These are phyloP conservation scores for Leptographium wingfieldii DNA, from an alignment of 2,329 filamentous ascomycete genomes.

Conservation along the genomic window DNA sequence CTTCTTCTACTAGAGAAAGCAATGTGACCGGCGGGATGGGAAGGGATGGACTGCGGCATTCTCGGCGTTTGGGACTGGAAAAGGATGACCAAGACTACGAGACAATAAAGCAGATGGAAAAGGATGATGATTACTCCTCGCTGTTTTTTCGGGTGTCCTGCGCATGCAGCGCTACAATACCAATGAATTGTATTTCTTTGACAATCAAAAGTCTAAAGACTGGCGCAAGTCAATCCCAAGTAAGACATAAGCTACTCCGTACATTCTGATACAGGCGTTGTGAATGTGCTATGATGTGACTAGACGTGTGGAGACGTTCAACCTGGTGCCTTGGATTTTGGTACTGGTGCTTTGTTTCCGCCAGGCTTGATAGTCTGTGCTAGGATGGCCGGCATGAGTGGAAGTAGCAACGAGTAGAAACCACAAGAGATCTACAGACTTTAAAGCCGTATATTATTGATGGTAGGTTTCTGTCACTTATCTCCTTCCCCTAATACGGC, in stretches of 20 bases:
- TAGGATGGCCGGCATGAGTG: too few species aligned
- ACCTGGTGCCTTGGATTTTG: too few species aligned
- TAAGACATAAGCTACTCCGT: not conserved
- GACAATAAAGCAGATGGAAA: slow-evolving; percentile 4
- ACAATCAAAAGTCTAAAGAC: not conserved
- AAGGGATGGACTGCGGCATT: slow-evolving; percentile 1
- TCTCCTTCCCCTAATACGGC: too few species aligned
- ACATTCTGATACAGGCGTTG: not conserved
- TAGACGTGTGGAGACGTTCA: too few species aligned
- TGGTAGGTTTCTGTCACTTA: too few species aligned
- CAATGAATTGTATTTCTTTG: not conserved
- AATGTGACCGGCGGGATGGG: not conserved
- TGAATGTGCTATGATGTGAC: not conserved
- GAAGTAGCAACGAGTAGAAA: too few species aligned
- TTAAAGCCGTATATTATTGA: too few species aligned
- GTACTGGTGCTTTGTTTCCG: too few species aligned
- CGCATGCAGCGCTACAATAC: not conserved
- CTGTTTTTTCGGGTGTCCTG: not conserved
- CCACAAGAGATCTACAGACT: too few species aligned
- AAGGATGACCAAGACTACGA: slow-evolving; percentile 6
- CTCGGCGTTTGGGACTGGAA: slow-evolving; percentile 8
- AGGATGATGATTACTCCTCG: not conserved
- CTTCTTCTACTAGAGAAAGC: slow-evolving; percentile 78
- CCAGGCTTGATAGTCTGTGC: too few species aligned
- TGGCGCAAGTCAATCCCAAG: not conserved